Conservation (phyloP, 768 basidiomycete species). For the Harrya chromipes region DNA sequence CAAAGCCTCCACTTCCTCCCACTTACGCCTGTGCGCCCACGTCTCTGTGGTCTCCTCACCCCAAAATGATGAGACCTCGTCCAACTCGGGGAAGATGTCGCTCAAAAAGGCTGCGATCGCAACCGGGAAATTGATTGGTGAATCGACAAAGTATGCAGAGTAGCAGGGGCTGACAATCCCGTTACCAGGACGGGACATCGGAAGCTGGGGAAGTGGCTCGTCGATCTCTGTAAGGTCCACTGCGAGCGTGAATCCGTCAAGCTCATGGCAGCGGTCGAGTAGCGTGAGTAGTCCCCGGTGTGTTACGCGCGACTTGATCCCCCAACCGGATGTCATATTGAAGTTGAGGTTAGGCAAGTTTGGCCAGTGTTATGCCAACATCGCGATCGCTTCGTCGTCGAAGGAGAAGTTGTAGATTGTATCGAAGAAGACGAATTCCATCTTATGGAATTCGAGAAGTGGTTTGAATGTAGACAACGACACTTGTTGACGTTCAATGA, state of each 20-base stretch:
- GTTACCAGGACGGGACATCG: constrained; percentile 1
- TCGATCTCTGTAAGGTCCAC: constrained; percentile 25
- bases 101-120: constrained; percentile 27
- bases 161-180: constrained; percentile 12
- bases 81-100: constrained; percentile 20
- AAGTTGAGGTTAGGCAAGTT: constrained; percentile 15
- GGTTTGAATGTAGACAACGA: constrained; percentile 20
- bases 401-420: constrained; percentile 16
- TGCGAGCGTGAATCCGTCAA: constrained; percentile 17
- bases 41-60: constrained; percentile 12
- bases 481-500: too few relatives aligned
- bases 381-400: constrained; percentile 18
- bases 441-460: constrained; percentile 13
- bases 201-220: neutral
- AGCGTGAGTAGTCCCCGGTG: too few relatives aligned
- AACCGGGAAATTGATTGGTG: constrained; percentile 19
- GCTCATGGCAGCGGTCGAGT: too few relatives aligned
- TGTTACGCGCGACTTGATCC: constrained; percentile 15
- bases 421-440: constrained; percentile 15
- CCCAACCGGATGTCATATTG: constrained; percentile 21
- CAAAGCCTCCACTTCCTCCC: constrained; percentile 10
- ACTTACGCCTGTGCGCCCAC: constrained; percentile 18
- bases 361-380: constrained; percentile 21
- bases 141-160: constrained; percentile 20
- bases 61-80: too few relatives aligned